phyloP scores from a whole-genome alignment of 768 basidiomycete species.

The Hericium rajendrae region DNA sequence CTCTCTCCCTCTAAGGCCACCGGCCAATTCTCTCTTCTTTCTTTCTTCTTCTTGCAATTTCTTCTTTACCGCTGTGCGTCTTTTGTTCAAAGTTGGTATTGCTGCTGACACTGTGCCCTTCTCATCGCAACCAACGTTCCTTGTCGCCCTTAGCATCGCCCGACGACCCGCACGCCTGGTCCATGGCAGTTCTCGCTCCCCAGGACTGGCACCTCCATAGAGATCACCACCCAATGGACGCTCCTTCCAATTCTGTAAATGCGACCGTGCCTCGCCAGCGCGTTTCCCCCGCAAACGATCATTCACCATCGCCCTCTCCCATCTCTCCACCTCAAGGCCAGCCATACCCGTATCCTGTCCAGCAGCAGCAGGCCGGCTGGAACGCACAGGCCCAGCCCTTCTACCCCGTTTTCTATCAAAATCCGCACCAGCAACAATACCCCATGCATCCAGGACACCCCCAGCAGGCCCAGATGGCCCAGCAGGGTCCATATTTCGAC shows the following conservation, averaged over 20 bases:
- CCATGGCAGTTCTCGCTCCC: conserved; percentile 74
- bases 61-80: not conserved
- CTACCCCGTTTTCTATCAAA: conserved; percentile 73
- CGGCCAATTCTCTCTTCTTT: not conserved
- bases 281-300: conserved; percentile 51
- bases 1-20: not conserved
- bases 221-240: conserved; percentile 52
- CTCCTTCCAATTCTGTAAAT: conserved; percentile 29
- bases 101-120: not conserved
- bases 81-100: conserved; percentile 2
- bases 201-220: conserved; percentile 65
- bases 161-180: conserved; percentile 16
- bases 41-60: not conserved
- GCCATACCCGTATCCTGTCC: conserved; percentile 60
- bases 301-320: conserved; percentile 23
- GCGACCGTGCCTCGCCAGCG: conserved; percentile 40
- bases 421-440: conserved; percentile 53
- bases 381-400: conserved; percentile 62
- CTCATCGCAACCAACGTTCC: not conserved
- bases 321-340: conserved; percentile 27
- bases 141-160: not conserved
- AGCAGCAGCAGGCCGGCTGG: conserved; percentile 67
- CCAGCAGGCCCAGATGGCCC: conserved; percentile 30
- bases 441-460: conserved; percentile 28
- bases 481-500: conserved; percentile 60